phyloP scores from a whole-genome alignment of 208 protist species.

The Blastocrithidia nonstop region DNA sequence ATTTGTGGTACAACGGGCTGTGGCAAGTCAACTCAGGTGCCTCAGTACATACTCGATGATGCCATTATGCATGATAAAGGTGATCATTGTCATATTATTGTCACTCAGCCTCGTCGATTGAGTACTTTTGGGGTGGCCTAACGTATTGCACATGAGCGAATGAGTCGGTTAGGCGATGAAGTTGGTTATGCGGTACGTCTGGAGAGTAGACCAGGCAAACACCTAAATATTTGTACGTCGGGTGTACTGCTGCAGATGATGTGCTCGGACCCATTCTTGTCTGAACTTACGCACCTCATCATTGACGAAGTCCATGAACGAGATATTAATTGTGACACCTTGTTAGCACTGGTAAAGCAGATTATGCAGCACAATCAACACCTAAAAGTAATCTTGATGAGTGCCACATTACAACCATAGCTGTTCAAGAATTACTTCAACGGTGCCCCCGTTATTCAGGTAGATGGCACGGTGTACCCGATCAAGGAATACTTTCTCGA shows the following conservation, averaged over 20 bases:
- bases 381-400: constrained; percentile 97
- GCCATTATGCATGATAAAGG: constrained; percentile 36
- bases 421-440: constrained; percentile 95
- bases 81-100: constrained; percentile 54
- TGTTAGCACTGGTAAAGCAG: constrained; percentile 94
- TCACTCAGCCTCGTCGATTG: constrained; percentile 96
- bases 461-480: constrained; percentile 58
- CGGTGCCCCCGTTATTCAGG: constrained; percentile 39
- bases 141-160: constrained; percentile 94
- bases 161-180: constrained; percentile 71
- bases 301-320: constrained; percentile 99
- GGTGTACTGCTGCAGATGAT: constrained; percentile 96
- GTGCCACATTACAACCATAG: constrained; percentile 95
- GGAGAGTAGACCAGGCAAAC: constrained; percentile 82
- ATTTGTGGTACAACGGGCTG: constrained; percentile 81
- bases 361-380: constrained; percentile 29
- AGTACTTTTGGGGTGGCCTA: constrained; percentile 96
- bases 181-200: constrained; percentile 97
- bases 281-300: constrained; percentile 91
- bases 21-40: constrained; percentile 87
- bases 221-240: constrained; percentile 96
- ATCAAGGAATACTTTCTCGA: constrained; percentile 56
- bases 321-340: constrained; percentile 96
- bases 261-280: constrained; percentile 70
- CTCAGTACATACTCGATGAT: constrained; percentile 84